Percentiles rank a stretch among this genome's conserved stretches.
Conservation (phyloP, 768 basidiomycete species). For the Russula abietina region DNA sequence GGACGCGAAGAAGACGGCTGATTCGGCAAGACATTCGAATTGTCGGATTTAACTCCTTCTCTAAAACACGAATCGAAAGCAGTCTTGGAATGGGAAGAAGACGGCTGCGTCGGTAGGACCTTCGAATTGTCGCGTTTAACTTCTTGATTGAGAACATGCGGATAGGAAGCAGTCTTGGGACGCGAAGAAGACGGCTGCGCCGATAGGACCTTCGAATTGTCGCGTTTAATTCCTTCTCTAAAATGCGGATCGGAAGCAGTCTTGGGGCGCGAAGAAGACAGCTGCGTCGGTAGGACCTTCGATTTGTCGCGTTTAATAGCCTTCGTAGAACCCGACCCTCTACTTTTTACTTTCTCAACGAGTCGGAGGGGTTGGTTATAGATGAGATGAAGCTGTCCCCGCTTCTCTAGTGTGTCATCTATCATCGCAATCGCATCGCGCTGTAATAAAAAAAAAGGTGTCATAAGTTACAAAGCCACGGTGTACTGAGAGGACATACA, state of each 20-base stretch:
- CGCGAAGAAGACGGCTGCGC: background rate
- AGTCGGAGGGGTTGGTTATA: conserved; percentile 59
- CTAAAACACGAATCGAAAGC: background rate
- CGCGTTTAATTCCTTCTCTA: background rate
- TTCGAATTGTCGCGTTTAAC: background rate
- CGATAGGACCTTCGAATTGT: background rate
- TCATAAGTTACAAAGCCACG: conserved; percentile 7
- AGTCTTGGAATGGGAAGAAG: background rate
- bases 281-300: background rate
- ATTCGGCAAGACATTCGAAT: background rate
- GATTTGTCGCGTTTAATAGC: background rate
- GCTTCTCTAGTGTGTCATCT: conserved; percentile 52
- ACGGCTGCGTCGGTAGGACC: background rate
- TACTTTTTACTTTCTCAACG: conserved; percentile 32
- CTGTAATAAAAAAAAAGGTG: conserved; percentile 34
- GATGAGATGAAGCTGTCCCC: conserved; percentile 53
- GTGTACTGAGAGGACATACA: conserved; percentile 35
- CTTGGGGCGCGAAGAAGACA: background rate
- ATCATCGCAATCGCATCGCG: conserved; percentile 62
- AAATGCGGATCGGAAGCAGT: background rate
- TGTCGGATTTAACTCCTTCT: background rate
- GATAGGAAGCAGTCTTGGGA: background rate
- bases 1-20: background rate
- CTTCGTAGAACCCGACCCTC: conserved; percentile 15
- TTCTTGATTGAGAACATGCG: background rate